phyloP scores from a whole-genome alignment of 1,284 basidiomycete species.

The Austroboletus novae-zelandiae region DNA sequence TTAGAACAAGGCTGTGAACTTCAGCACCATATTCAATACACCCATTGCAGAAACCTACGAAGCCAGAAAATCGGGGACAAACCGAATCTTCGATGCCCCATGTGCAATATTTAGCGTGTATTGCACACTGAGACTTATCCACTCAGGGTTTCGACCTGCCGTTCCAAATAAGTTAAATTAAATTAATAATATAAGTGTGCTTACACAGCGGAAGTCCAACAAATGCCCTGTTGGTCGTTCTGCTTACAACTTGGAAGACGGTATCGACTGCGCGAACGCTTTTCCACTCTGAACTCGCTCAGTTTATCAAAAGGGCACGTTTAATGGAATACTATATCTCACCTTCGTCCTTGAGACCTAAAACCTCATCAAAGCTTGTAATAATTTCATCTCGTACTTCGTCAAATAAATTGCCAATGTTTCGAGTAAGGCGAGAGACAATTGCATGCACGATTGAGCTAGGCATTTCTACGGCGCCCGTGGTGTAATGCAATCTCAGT shows the following conservation, averaged over 20 bases:
- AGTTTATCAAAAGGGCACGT: not conserved
- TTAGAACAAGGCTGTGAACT: not conserved
- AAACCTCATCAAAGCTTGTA: conserved; percentile 25
- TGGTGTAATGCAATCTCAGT: conserved; percentile 23
- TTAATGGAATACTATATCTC: not conserved
- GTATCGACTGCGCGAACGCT: conserved; percentile 14
- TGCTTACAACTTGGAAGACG: conserved; percentile 27
- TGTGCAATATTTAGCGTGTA: conserved; percentile 35
- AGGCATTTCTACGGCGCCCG: conserved; percentile 19
- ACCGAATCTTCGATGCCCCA: conserved; percentile 25
- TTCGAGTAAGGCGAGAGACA: conserved; percentile 32
- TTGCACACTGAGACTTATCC: conserved; percentile 31
- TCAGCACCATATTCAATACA: not conserved
- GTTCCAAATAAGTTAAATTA: not conserved
- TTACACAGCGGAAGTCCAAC: conserved; percentile 39
- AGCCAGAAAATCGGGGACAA: conserved; percentile 38
- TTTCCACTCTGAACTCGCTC: conserved; percentile 26
- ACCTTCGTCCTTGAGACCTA: conserved; percentile 18
- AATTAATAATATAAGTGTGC: not conserved
- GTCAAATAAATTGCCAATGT: conserved; percentile 22
- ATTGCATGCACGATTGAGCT: conserved; percentile 24
- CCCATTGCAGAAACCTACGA: conserved; percentile 28
- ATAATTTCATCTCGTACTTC: conserved; percentile 36
- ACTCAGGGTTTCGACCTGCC: conserved; percentile 41
- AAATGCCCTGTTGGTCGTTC: conserved; percentile 37